A percentile compares a stretch with the other conserved stretches of the same genome.
Conservation (phyloP, 495 filamentous ascomycete genomes). For the Hypoxylon trugodes region DNA sequence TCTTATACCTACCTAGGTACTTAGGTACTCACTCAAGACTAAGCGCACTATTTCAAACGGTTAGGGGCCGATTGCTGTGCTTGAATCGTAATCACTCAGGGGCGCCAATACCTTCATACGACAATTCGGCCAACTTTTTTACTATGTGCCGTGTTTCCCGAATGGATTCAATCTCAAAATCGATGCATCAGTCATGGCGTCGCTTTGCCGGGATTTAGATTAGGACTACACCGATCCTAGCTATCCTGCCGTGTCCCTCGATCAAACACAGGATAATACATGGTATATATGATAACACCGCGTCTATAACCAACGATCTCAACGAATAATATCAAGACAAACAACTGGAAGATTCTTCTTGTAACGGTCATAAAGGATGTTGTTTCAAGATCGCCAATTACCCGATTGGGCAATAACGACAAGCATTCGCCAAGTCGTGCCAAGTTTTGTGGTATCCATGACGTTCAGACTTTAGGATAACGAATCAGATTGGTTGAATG, state of each 20-base stretch:
- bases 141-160: conserved; percentile 14
- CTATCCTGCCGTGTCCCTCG: neutral
- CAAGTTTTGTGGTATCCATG: conserved; percentile 29
- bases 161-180: neutral
- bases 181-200: neutral
- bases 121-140: neutral
- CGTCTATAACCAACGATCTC: neutral
- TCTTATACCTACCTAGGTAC: neutral
- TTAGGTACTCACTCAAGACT: too few relatives aligned
- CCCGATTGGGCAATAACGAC: conserved; percentile 25
- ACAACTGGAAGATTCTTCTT: neutral
- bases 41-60: too few relatives aligned
- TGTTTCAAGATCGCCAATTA: conserved; percentile 25
- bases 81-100: too few relatives aligned
- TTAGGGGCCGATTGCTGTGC: too few relatives aligned
- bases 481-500: conserved; percentile 11
- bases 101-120: neutral
- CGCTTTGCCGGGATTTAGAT: neutral
- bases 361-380: neutral
- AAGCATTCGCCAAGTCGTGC: conserved; percentile 34
- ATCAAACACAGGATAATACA: too few relatives aligned
- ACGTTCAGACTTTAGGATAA: conserved; percentile 8
- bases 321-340: neutral
- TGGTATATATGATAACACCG: neutral
- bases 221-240: neutral